Percentiles rank a stretch among this genome's conserved stretches.
phyloP scores from a whole-genome alignment of 768 basidiomycete genomes.

The Xerocomellus amylosporus region DNA sequence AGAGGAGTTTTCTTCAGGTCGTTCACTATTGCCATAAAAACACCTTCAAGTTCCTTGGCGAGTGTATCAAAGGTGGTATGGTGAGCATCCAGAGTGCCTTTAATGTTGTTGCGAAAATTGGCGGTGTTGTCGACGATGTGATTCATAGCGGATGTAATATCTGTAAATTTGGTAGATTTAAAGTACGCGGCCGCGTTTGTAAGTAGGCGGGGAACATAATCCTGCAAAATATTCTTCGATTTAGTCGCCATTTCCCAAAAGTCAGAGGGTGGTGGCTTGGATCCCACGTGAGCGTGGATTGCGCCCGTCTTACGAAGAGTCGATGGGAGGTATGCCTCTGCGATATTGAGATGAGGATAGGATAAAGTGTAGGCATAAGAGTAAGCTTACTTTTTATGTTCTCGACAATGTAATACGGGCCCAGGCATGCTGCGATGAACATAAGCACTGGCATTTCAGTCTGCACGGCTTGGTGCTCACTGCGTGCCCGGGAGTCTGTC shows the following conservation, averaged over 20 bases:
- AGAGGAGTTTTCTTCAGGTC: slow-evolving; percentile 1
- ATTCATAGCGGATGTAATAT: not conserved
- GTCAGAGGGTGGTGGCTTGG: not conserved
- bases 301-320: not conserved
- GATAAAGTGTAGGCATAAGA: not conserved
- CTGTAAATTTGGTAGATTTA: slow-evolving; percentile 1
- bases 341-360: not conserved
- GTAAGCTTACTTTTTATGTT: not conserved
- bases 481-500: not conserved
- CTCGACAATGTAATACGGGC: not conserved
- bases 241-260: not conserved
- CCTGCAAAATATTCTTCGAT: not conserved
- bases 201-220: slow-evolving; percentile 5
- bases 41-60: too few species aligned
- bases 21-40: not conserved
- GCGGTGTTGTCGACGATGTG: too few species aligned
- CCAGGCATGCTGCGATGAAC: not conserved
- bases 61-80: too few species aligned
- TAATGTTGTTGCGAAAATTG: too few species aligned
- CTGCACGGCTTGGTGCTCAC: not conserved
- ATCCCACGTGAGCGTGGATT: not conserved
- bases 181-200: not conserved
- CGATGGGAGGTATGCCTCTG: not conserved
- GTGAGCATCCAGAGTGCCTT: too few species aligned
- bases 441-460: not conserved